A percentile compares a stretch with the other conserved stretches of the same genome.
phyloP scores from a whole-genome alignment of 495 filamentous ascomycete genomes.

The Talaromyces thailandensis region DNA sequence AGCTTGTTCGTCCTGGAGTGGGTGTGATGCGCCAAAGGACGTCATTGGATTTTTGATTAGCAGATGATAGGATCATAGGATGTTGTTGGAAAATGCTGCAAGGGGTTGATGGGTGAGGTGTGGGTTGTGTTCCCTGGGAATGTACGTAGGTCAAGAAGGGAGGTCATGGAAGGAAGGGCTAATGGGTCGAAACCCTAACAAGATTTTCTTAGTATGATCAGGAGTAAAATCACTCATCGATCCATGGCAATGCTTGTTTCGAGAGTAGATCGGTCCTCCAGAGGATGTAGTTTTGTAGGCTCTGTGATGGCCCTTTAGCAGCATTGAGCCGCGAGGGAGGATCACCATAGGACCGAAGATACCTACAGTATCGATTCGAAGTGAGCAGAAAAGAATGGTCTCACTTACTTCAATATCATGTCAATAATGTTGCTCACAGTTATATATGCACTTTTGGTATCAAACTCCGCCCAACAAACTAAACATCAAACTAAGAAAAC shows the following conservation, averaged over 20 bases:
- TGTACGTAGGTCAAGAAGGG: not conserved
- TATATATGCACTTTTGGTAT: not conserved
- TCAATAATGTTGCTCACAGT: not conserved
- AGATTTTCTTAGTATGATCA: not conserved
- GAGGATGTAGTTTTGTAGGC: not conserved
- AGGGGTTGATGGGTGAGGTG: not conserved
- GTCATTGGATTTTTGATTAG: not conserved
- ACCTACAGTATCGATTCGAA: not conserved
- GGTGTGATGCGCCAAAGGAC: not conserved
- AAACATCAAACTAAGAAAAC: conserved; percentile 4
- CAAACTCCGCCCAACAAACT: not conserved
- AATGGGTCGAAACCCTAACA: not conserved
- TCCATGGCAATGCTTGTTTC: not conserved
- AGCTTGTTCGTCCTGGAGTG: not conserved
- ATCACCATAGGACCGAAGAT: not conserved
- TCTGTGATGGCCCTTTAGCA: too few relatives aligned
- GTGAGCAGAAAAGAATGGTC: too few relatives aligned
- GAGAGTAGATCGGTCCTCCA: not conserved
- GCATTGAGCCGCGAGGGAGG: too few relatives aligned
- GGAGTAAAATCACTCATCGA: too few relatives aligned
- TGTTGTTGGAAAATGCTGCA: not conserved
- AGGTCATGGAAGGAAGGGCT: not conserved
- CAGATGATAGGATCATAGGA: not conserved
- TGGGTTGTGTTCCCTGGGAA: not conserved
- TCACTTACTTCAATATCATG: too few relatives aligned